These are phyloP conservation scores for Dactylellina drechsleri DNA, from an alignment of 2,329 filamentous ascomycete genomes.

Conservation along the genomic window DNA sequence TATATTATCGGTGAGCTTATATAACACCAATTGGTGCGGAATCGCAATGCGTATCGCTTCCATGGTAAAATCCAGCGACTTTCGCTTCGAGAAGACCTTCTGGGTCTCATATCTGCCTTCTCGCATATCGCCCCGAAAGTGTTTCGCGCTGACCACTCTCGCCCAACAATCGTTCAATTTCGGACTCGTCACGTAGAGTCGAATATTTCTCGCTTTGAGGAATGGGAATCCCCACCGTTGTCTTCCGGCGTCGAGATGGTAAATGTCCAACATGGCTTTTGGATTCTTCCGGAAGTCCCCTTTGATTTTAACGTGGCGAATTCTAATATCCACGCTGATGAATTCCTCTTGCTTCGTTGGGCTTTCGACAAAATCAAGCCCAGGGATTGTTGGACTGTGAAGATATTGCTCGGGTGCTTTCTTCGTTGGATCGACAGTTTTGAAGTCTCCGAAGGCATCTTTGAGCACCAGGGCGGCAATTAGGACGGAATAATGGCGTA, in stretches of 20 bases:
- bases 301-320: conserved; percentile 85
- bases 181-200: conserved; percentile 88
- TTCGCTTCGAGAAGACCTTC: conserved; percentile 63
- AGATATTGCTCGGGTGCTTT: conserved; percentile 19
- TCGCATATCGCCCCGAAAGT: conserved; percentile 80
- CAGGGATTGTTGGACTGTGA: conserved; percentile 25
- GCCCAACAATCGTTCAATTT: conserved; percentile 86
- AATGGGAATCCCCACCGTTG: conserved; percentile 91
- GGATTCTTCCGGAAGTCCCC: conserved; percentile 88
- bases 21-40: conserved; percentile 88
- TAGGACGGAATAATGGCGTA: conserved; percentile 88
- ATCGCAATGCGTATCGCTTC: conserved; percentile 89
- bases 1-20: conserved; percentile 92
- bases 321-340: conserved; percentile 82
- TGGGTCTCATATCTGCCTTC: conserved; percentile 68
- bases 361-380: conserved; percentile 55
- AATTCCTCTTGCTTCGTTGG: conserved; percentile 68
- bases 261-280: conserved; percentile 88
- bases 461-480: conserved; percentile 80
- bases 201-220: conserved; percentile 76
- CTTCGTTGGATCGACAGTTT: conserved; percentile 24
- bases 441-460: conserved; percentile 69
- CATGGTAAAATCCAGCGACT: conserved; percentile 81
- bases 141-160: conserved; percentile 83
- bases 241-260: conserved; percentile 80